Conservation (phyloP, 345 rosid genomes). For the Iberis pinnata region DNA sequence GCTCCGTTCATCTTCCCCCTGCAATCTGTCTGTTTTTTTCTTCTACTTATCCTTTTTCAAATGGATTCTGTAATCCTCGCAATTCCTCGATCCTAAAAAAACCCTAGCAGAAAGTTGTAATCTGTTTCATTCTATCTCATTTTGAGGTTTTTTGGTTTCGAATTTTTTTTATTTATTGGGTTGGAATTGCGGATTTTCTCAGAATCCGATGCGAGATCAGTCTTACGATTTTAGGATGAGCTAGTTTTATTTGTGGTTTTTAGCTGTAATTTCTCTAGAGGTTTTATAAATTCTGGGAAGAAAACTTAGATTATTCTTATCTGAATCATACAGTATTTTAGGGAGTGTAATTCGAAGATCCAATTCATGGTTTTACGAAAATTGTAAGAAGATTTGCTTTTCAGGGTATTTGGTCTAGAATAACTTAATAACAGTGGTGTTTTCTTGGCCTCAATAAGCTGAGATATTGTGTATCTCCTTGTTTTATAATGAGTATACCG, state of each 20-base stretch:
- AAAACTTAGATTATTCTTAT: neutral
- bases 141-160: constrained; percentile 15
- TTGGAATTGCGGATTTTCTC: constrained; percentile 9
- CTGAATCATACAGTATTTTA: constrained; percentile 22
- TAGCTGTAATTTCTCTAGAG: constrained; percentile 10
- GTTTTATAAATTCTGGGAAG: constrained; percentile 5
- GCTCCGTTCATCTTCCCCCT: neutral
- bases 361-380: too few species aligned
- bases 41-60: constrained; percentile 11
- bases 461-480: constrained; percentile 11
- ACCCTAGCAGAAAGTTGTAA: constrained; percentile 26
- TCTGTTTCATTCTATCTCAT: constrained; percentile 2
- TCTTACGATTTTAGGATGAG: constrained; percentile 29
- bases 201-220: constrained; percentile 25
- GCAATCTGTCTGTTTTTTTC: neutral
- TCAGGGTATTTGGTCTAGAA: constrained; percentile 7
- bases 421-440: constrained; percentile 14
- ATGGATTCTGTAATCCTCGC: constrained; percentile 32
- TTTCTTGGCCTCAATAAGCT: constrained; percentile 1
- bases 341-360: too few species aligned
- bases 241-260: constrained; percentile 12
- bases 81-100: constrained; percentile 20
- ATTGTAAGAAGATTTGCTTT: constrained; percentile 10
- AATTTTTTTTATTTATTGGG: constrained; percentile 17
- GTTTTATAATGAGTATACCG: constrained; percentile 56